These are phyloP conservation scores for Canariomyces notabilis DNA, from an alignment of 2,329 filamentous ascomycete species.

Conservation along the genomic window DNA sequence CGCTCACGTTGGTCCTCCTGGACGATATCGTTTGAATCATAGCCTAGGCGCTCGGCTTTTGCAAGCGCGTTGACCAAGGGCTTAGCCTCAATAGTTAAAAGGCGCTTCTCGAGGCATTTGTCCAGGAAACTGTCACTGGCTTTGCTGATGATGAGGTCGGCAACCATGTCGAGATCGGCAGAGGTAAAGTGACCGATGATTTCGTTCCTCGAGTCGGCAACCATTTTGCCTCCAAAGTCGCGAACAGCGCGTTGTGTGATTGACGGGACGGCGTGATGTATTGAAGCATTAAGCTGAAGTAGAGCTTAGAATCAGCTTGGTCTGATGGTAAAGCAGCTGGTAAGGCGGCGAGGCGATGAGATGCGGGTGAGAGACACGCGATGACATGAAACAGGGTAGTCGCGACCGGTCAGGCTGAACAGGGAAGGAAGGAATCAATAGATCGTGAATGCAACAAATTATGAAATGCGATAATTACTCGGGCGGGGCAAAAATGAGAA, in stretches of 20 bases:
- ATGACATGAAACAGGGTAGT: background rate
- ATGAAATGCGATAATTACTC: no score
- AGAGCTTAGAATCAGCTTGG: conserved; percentile 22
- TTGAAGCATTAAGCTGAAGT: conserved; percentile 44
- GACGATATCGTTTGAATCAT: conserved; percentile 46
- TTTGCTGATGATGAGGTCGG: conserved; percentile 40
- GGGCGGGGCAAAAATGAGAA: no score
- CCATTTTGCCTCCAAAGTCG: conserved; percentile 43
- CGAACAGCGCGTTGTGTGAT: conserved; percentile 37
- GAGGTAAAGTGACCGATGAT: conserved; percentile 38
- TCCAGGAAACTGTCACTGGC: conserved; percentile 49
- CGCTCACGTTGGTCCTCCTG: conserved; percentile 37
- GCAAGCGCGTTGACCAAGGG: conserved; percentile 54
- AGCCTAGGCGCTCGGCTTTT: conserved; percentile 52
- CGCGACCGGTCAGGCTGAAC: background rate
- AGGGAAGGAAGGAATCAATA: background rate
- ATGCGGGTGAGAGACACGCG: background rate
- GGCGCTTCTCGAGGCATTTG: conserved; percentile 45
- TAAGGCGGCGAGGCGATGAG: background rate
- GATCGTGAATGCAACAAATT: no score
- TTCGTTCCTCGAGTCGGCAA: conserved; percentile 37
- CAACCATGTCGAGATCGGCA: conserved; percentile 42
- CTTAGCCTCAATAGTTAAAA: conserved; percentile 50
- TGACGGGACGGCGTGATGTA: conserved; percentile 39
- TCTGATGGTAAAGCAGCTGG: no score